Evolutionary conservation across 768 basidiomycete genomes (phyloP).

Genomic region (Kwoniella heveanensis): DNA sequence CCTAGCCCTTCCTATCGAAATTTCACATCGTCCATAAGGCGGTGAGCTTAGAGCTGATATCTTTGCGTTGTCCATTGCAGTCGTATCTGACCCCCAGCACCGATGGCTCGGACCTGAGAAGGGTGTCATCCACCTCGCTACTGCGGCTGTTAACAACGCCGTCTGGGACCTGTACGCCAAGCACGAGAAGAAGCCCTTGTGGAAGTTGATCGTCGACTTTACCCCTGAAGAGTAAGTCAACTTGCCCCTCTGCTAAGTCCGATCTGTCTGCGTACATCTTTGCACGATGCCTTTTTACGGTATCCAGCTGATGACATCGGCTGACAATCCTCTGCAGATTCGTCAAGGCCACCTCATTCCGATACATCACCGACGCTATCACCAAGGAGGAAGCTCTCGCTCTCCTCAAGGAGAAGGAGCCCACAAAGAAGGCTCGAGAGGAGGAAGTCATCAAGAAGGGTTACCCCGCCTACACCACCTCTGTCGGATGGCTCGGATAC

Average conservation of each 20-base stretch:
- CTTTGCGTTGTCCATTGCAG: slow-evolving; percentile 18
- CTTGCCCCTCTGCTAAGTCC: too few relatives aligned
- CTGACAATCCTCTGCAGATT: too few relatives aligned
- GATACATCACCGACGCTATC: slow-evolving; percentile 91
- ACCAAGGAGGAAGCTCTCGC: slow-evolving; percentile 85
- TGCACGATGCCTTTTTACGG: background rate
- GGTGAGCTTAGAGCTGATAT: slow-evolving; percentile 5
- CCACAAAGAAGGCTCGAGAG: slow-evolving; percentile 77
- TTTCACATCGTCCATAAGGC: background rate
- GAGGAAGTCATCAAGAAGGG: slow-evolving; percentile 69
- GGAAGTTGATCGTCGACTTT: slow-evolving; percentile 92
- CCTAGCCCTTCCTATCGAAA: background rate
- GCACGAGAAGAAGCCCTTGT: slow-evolving; percentile 76
- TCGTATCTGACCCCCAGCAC: slow-evolving; percentile 85
- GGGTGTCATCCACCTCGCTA: slow-evolving; percentile 88
- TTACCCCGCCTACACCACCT: slow-evolving; percentile 92
- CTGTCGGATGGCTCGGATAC: slow-evolving; percentile 92
- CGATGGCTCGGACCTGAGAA: slow-evolving; percentile 97
- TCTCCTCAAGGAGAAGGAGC: slow-evolving; percentile 75
- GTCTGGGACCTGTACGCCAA: slow-evolving; percentile 76
- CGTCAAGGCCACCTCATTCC: slow-evolving; percentile 73
- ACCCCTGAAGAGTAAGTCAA: slow-evolving; percentile 60
- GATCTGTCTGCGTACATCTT: too few relatives aligned
- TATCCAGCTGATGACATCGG: slow-evolving; percentile 1
- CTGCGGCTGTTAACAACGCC: slow-evolving; percentile 86